Evolutionary conservation across 192 early-diverging fungal genomes (phyloP), one percentile per base, ranked within the genome.

Genomic region (Allomyces javanicus): DNA sequence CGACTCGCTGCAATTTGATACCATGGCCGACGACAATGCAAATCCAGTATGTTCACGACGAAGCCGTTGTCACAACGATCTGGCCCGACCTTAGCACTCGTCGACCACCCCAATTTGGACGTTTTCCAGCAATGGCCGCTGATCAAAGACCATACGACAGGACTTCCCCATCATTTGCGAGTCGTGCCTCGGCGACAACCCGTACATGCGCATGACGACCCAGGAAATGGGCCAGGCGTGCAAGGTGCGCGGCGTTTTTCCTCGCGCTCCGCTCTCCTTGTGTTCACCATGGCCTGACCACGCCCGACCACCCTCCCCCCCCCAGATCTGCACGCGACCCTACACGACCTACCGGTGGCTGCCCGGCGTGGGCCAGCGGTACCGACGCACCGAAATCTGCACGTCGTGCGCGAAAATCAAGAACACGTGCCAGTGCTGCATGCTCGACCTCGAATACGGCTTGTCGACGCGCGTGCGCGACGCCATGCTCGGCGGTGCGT

Each of bases 371-470:
- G 91, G 90, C 9, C 93, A 91, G 90, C 85, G 95, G 65, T 90
- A 88, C 81, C 97, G 96, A 72, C 96, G 97, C 80, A 99, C 96
- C 0, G 93, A 99, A 73, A 89, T 97, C 65, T 99, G 96, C 67
- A 89, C 93, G 72, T 91, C 90, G 0, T 99, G 96, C 71, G 89
- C 96, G 43, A 94, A 96, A 73, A 79, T 97, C 69, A 99, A 99
- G 77, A 97, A 99, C 74, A 90, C 92, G 11, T 99, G 96, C 67
- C 96, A 97, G 71, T 94, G 94, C 9, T 99, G 96, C 71, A 77
- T 97, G 21, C 76, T 96, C 58, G 95, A 99, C 78, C 81, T 97
- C n/a, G 89, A 96, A 72, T 91, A 86, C 72, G 89, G 87, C 65
- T 24, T 14, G 65, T 70, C 21, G 27, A 27, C 25, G 7, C 92